Evolutionary conservation across 371 early-diverging fungal species (phyloP).

Genomic region (Zychaea mexicana): DNA sequence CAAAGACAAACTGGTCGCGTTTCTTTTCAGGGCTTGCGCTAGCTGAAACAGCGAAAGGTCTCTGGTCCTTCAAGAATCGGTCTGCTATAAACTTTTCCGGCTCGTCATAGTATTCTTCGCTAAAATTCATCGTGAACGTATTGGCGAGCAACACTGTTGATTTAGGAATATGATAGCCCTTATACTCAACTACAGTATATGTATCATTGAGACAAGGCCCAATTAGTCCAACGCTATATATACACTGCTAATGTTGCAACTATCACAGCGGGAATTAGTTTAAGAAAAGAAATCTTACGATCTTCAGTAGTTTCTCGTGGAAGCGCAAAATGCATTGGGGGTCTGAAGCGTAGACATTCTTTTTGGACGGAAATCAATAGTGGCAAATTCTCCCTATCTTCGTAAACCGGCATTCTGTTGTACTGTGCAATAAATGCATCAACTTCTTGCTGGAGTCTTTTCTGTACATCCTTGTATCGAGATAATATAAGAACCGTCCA

Average conservation of each 20-base stretch:
- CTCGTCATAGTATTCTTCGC: not conserved
- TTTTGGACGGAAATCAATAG: constrained; percentile 14
- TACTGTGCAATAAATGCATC: constrained; percentile 14
- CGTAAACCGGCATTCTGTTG: constrained; percentile 15
- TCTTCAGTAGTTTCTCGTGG: constrained; percentile 17
- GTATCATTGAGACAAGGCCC: not conserved
- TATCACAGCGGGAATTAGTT: not conserved
- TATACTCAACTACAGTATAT: constrained; percentile 6
- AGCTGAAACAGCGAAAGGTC: constrained; percentile 1
- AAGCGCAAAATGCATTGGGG: constrained; percentile 3
- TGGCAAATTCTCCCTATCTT: constrained; percentile 16
- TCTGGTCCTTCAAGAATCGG: constrained; percentile 16
- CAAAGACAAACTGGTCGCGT: constrained; percentile 14
- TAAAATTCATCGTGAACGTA: constrained; percentile 1
- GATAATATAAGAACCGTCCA: constrained; percentile 17
- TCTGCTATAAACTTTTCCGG: constrained; percentile 11
- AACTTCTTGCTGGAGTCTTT: constrained; percentile 10
- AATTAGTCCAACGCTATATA: no score
- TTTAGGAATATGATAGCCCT: constrained; percentile 14
- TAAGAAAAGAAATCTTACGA: constrained; percentile 4
- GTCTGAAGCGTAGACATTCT: constrained; percentile 22
- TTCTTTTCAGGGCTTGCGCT: constrained; percentile 8
- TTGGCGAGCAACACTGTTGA: constrained; percentile 8
- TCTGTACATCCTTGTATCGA: constrained; percentile 18
- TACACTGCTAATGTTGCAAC: not conserved